A percentile compares a stretch with the other conserved stretches of the same genome.
These are phyloP conservation scores for Lippia alba DNA, from an alignment of 305 asterid genomes.

Conservation along the genomic window DNA sequence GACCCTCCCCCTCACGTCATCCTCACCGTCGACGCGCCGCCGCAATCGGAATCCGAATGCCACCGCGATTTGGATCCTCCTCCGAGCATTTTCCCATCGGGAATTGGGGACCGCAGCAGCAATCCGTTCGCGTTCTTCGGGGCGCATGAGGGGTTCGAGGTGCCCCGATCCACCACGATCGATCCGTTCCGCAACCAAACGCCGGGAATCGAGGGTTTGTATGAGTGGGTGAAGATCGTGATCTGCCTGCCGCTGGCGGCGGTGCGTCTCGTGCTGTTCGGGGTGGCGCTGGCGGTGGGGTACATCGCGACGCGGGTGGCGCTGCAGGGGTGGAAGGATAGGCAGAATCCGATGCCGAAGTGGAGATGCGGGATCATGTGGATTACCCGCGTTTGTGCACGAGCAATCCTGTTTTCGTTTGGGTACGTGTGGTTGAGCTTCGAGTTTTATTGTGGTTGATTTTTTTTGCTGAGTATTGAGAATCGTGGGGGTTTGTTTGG, in stretches of 20 bases:
- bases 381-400: slow-evolving; percentile 76
- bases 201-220: slow-evolving; percentile 70
- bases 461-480: not conserved
- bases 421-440: slow-evolving; percentile 58
- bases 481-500: not conserved
- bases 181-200: slow-evolving; percentile 89
- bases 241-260: slow-evolving; percentile 75
- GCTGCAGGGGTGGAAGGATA: slow-evolving; percentile 85
- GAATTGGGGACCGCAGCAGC: slow-evolving; percentile 29
- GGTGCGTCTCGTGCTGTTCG: slow-evolving; percentile 68
- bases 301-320: slow-evolving; percentile 72
- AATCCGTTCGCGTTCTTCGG: slow-evolving; percentile 73
- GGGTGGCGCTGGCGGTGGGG: slow-evolving; percentile 65
- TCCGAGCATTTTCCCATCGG: slow-evolving; percentile 31
- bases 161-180: slow-evolving; percentile 67
- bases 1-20: slow-evolving; percentile 52
- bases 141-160: slow-evolving; percentile 54
- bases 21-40: slow-evolving; percentile 55
- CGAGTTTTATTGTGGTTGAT: not conserved
- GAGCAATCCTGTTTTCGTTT: slow-evolving; percentile 84
- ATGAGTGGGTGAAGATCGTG: slow-evolving; percentile 89
- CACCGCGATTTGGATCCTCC: not conserved
- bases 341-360: slow-evolving; percentile 83
- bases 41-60: slow-evolving; percentile 25
- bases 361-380: slow-evolving; percentile 89